phyloP scores from a whole-genome alignment of 2,329 filamentous ascomycete genomes.

The Aspergillus pseudoglaucus region DNA sequence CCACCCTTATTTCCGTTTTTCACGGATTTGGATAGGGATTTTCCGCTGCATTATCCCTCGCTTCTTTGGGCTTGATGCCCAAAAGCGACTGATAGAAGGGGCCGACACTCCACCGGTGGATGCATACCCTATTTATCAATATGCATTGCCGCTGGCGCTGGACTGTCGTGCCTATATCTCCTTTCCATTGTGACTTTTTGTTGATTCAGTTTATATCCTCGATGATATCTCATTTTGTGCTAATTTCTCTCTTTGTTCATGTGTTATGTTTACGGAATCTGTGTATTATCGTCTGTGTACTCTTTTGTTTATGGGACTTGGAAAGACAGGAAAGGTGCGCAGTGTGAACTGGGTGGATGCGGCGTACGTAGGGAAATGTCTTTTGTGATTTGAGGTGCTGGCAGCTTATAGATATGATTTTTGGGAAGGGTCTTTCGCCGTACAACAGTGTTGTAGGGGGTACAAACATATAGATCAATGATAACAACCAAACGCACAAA shows the following conservation, averaged over 20 bases:
- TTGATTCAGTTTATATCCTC: conserved; percentile 5
- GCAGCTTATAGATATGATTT: no score
- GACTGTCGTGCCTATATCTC: conserved; percentile 1
- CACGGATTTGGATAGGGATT: background rate
- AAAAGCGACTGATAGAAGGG: background rate
- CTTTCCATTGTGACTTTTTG: conserved; percentile 4
- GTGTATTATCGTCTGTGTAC: conserved; percentile 7
- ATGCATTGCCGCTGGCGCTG: conserved; percentile 6
- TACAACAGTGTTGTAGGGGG: no score
- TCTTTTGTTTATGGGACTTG: conserved; percentile 9
- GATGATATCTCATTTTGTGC: conserved; percentile 2
- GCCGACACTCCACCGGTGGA: background rate
- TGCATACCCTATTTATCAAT: background rate
- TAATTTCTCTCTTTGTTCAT: conserved; percentile 7
- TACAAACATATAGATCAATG: no score
- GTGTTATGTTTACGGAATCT: conserved; percentile 12
- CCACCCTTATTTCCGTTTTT: background rate
- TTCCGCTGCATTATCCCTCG: background rate
- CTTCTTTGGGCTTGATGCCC: background rate
- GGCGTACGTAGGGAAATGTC: no score
- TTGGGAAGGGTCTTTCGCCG: no score
- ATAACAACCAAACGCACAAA: no score
- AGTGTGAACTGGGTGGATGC: background rate
- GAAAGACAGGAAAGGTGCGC: conserved; percentile 3
- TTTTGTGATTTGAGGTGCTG: no score